Conservation (phyloP, 345 rosid genomes). For the Aethionema arabicum region DNA sequence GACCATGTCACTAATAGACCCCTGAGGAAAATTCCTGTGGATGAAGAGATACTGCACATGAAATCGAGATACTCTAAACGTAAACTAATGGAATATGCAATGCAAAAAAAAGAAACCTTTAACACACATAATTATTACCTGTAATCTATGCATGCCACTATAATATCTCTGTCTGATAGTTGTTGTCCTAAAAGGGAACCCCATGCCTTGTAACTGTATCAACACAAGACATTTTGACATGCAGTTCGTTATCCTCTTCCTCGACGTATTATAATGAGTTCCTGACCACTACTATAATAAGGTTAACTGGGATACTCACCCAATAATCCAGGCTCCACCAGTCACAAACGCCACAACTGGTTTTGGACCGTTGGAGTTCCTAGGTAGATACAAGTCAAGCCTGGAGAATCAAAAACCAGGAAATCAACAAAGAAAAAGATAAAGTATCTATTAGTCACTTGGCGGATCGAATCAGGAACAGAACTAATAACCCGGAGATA, state of each 20-base stretch:
- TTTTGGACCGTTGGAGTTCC: conserved; percentile 61
- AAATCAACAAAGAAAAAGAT: neutral
- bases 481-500: neutral
- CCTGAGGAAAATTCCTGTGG: conserved; percentile 95
- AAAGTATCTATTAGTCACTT: neutral
- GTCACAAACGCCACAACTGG: conserved; percentile 94
- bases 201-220: conserved; percentile 94
- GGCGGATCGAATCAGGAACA: neutral
- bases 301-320: conserved; percentile 51
- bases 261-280: neutral
- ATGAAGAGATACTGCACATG: conserved; percentile 19
- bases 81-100: conserved; percentile 13
- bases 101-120: neutral
- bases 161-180: conserved; percentile 82
- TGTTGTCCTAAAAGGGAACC: conserved; percentile 96
- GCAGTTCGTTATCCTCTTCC: neutral
- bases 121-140: conserved; percentile 43
- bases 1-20: conserved; percentile 91
- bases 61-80: neutral
- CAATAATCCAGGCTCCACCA: conserved; percentile 99
- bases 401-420: conserved; percentile 40
- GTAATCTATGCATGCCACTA: conserved; percentile 98
- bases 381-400: conserved; percentile 92
- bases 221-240: conserved; percentile 30
- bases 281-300: neutral